A percentile compares a stretch with the other conserved stretches of the same genome.
Conservation (phyloP, 768 basidiomycete species). For the Sistotremastrum niveocremeum region DNA sequence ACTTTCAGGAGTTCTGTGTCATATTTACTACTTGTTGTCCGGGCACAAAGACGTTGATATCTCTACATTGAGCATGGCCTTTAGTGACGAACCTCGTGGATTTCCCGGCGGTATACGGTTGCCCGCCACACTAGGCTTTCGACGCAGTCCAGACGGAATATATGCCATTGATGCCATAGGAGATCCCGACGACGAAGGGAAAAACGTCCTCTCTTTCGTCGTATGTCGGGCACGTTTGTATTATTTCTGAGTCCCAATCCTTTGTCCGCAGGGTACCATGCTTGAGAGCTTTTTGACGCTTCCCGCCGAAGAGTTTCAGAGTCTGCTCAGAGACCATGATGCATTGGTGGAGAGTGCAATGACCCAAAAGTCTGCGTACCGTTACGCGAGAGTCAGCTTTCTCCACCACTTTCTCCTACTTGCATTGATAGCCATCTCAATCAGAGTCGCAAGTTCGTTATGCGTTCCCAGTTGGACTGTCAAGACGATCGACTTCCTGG, state of each 20-base stretch:
- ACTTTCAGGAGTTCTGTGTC: slow-evolving; percentile 66
- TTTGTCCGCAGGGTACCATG: slow-evolving; percentile 53
- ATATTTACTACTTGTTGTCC: slow-evolving; percentile 82
- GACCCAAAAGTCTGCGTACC: slow-evolving; percentile 57
- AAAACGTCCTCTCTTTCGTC: slow-evolving; percentile 69
- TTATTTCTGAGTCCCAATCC: neutral
- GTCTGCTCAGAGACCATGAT: slow-evolving; percentile 19
- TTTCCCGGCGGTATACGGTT: slow-evolving; percentile 11
- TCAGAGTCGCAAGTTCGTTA: slow-evolving; percentile 45
- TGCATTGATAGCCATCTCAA: neutral
- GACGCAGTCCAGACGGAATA: slow-evolving; percentile 30
- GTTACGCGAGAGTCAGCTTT: slow-evolving; percentile 60
- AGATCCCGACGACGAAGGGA: slow-evolving; percentile 29
- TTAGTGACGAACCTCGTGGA: slow-evolving; percentile 40
- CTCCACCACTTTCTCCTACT: neutral
- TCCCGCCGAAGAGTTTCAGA: slow-evolving; percentile 46
- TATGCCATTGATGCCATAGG: slow-evolving; percentile 50
- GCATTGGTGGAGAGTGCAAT: slow-evolving; percentile 10
- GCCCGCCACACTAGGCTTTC: slow-evolving; percentile 24
- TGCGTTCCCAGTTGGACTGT: slow-evolving; percentile 94
- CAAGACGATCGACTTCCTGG: slow-evolving; percentile 70
- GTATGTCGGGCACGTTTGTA: slow-evolving; percentile 22
- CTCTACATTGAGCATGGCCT: slow-evolving; percentile 43
- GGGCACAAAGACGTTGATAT: slow-evolving; percentile 54
- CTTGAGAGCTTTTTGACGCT: slow-evolving; percentile 81